Percentiles rank a stretch among this genome's conserved stretches.
phyloP scores from a whole-genome alignment of 495 filamentous ascomycete species.

The Daldinia bambusicola region DNA sequence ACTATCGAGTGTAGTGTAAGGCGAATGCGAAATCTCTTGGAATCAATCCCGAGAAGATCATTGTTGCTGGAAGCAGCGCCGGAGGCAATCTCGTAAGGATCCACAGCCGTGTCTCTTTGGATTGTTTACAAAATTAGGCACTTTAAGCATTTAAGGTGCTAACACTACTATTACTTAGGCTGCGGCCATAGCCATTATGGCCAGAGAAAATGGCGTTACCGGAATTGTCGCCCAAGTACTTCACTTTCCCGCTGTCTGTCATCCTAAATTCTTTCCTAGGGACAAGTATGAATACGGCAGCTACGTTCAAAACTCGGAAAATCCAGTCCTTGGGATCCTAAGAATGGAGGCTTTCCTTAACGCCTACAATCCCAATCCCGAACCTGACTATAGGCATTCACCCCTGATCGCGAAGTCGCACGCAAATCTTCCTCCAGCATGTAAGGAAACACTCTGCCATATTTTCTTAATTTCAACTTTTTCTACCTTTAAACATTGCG shows the following conservation, averaged over 20 bases:
- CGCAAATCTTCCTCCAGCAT: background rate
- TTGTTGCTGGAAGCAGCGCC: background rate
- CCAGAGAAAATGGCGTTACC: background rate
- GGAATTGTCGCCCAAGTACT: background rate
- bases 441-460: background rate
- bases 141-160: background rate
- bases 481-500: background rate
- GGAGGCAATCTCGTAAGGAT: background rate
- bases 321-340: background rate
- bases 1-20: background rate
- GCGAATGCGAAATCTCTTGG: background rate
- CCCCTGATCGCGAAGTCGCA: background rate
- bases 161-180: background rate
- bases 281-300: background rate
- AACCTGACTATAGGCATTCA: background rate
- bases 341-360: slow-evolving; percentile 1
- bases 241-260: background rate
- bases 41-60: background rate
- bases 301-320: background rate
- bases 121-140: background rate
- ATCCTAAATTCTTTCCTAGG: background rate
- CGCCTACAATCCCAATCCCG: background rate
- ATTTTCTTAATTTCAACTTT: background rate
- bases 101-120: background rate
- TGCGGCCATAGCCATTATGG: background rate